A percentile compares a stretch with the other conserved stretches of the same genome.
Evolutionary conservation across 108 stramenopile genomes (phyloP).

Genomic region (Cylindrotheca closterium): DNA sequence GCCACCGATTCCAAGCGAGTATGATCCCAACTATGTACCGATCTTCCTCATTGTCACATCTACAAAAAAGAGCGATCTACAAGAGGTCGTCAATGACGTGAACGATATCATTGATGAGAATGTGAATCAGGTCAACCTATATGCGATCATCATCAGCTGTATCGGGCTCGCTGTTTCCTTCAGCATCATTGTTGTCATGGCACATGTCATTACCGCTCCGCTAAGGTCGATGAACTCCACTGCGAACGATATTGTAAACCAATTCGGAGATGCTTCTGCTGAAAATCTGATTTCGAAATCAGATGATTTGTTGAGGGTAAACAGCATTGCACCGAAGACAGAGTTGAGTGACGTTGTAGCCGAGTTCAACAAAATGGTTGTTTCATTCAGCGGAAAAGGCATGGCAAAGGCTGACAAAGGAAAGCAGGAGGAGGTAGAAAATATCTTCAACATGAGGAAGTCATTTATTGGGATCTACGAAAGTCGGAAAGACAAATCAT

Average conservation of each 20-base stretch:
- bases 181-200: conserved; percentile 28
- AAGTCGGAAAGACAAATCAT: conserved; percentile 11
- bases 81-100: conserved; percentile 12
- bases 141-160: conserved; percentile 16
- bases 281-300: conserved; percentile 17
- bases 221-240: conserved; percentile 34
- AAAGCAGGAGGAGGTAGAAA: conserved; percentile 17
- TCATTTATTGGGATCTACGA: conserved; percentile 25
- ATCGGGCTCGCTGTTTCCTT: conserved; percentile 24
- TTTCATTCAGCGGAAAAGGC: conserved; percentile 30
- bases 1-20: conserved; percentile 35
- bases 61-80: conserved; percentile 12
- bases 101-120: conserved; percentile 21
- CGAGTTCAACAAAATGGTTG: conserved; percentile 42
- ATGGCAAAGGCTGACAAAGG: conserved; percentile 26
- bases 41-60: conserved; percentile 32
- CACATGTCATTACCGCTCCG: conserved; percentile 29
- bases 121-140: conserved; percentile 12
- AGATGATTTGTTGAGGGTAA: conserved; percentile 3
- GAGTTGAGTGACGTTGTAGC: conserved; percentile 33
- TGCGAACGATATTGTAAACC: conserved; percentile 30
- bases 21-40: conserved; percentile 36
- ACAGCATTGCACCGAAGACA: conserved; percentile 31
- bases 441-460: conserved; percentile 10
- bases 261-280: conserved; percentile 31